Conservation (phyloP, 1,284 basidiomycete species). For the Porogramme epimiltina region DNA sequence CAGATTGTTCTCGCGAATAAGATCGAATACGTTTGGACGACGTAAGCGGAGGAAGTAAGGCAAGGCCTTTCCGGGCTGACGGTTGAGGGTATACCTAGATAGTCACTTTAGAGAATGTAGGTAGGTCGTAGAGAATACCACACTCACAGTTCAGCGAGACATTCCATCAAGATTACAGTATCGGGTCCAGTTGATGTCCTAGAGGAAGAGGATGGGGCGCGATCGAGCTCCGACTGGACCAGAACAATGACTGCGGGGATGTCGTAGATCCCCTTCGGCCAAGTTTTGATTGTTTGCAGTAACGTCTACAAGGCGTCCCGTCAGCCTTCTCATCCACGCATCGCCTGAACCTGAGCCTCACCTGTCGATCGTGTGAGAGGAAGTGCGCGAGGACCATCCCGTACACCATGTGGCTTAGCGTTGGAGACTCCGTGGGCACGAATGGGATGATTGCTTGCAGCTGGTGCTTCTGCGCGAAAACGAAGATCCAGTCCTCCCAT, state of each 20-base stretch:
- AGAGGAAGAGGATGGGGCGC: constrained; percentile 54
- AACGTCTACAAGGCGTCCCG: constrained; percentile 54
- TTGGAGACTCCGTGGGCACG: constrained; percentile 83
- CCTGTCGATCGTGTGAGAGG: constrained; percentile 76
- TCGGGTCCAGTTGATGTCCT: constrained; percentile 38
- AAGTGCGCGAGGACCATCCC: constrained; percentile 95
- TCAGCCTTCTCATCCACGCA: constrained; percentile 1
- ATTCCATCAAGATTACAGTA: constrained; percentile 79
- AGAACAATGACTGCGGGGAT: constrained; percentile 85
- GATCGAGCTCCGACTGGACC: constrained; percentile 81
- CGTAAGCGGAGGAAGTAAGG: constrained; percentile 88
- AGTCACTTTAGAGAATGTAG: background rate
- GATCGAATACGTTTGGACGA: constrained; percentile 89
- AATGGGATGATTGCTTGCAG: constrained; percentile 89
- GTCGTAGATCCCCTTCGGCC: constrained; percentile 93
- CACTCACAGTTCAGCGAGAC: constrained; percentile 85
- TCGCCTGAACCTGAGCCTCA: constrained; percentile 29
- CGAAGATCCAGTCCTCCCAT: constrained; percentile 97
- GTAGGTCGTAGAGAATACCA: background rate
- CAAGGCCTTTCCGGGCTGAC: constrained; percentile 92
- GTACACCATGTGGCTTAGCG: constrained; percentile 85
- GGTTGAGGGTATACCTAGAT: constrained; percentile 77
- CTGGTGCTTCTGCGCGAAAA: constrained; percentile 84
- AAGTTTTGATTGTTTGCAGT: constrained; percentile 78
- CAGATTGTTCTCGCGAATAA: constrained; percentile 92